Percentiles rank a stretch among this genome's conserved stretches.
These are phyloP conservation scores for Trichoderma breve DNA, from an alignment of 2,329 filamentous ascomycete species.

Conservation along the genomic window DNA sequence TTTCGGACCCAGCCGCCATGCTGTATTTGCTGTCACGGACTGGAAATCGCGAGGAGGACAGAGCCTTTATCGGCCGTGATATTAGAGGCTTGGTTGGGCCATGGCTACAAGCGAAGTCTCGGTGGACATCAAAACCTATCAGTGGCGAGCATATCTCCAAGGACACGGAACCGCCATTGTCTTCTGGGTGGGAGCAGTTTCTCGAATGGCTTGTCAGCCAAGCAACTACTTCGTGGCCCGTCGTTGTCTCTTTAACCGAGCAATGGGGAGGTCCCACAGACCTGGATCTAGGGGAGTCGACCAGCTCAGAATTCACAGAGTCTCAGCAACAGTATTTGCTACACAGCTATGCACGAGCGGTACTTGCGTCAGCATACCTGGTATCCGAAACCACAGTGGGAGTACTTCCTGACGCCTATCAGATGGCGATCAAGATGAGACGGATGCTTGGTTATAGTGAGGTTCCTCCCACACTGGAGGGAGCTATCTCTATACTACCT, in stretches of 20 bases:
- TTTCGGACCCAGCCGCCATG: constrained; percentile 59
- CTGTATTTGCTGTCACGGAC: constrained; percentile 61
- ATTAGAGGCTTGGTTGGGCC: constrained; percentile 67
- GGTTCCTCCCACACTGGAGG: background rate
- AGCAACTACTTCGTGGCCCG: constrained; percentile 58
- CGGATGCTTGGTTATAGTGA: constrained; percentile 56
- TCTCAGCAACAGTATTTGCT: constrained; percentile 59
- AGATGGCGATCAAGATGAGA: constrained; percentile 55
- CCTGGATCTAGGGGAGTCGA: constrained; percentile 63
- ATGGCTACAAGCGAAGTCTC: constrained; percentile 66
- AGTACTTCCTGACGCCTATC: constrained; percentile 59
- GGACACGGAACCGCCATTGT: constrained; percentile 34
- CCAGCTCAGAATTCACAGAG: constrained; percentile 57
- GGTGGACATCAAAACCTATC: constrained; percentile 44
- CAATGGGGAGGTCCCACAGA: constrained; percentile 74
- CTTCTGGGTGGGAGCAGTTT: constrained; percentile 66
- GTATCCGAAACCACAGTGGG: constrained; percentile 59
- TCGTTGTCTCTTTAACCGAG: constrained; percentile 62
- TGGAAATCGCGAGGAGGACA: constrained; percentile 39
- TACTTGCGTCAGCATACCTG: constrained; percentile 66
- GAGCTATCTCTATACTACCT: constrained; percentile 26
- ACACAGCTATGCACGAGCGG: constrained; percentile 63
- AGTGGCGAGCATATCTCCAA: constrained; percentile 19
- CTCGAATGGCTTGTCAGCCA: constrained; percentile 65
- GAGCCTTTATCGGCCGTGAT: constrained; percentile 56